Percentiles rank a stretch among this genome's conserved stretches.
phyloP scores from a whole-genome alignment of 164 flowering plant species.

The Annona squamosa region DNA sequence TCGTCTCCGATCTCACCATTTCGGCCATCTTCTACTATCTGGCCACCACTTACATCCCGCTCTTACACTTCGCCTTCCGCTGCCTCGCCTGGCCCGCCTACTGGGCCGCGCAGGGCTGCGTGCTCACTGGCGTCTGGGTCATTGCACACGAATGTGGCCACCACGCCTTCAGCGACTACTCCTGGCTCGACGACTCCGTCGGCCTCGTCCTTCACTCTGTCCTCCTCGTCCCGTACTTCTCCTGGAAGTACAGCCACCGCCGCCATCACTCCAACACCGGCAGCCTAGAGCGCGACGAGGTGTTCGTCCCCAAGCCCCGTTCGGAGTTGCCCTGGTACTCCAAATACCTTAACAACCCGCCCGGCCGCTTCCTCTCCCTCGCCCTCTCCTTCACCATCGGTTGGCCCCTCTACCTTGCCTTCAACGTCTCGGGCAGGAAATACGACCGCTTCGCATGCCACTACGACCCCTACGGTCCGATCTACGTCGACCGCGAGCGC shows the following conservation, averaged over 20 bases:
- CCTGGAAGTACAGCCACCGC: conserved; percentile 87
- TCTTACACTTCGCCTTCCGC: conserved; percentile 40
- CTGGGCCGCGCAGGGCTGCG: conserved; percentile 59
- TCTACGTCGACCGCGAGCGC: conserved; percentile 59
- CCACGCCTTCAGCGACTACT: conserved; percentile 80
- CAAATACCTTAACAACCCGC: conserved; percentile 67
- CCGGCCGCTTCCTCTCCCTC: conserved; percentile 47
- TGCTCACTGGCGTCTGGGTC: conserved; percentile 81
- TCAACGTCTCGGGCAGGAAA: conserved; percentile 71
- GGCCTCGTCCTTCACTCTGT: conserved; percentile 68
- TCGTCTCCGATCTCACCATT: conserved; percentile 46
- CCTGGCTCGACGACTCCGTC: conserved; percentile 79
- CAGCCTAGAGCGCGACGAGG: conserved; percentile 70
- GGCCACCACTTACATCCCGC: conserved; percentile 45
- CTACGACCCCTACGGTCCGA: conserved; percentile 67
- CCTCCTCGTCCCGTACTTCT: conserved; percentile 83
- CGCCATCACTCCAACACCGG: conserved; percentile 89
- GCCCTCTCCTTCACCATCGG: conserved; percentile 50
- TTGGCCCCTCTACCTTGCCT: conserved; percentile 70
- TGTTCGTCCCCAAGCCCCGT: conserved; percentile 72
- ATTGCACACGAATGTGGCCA: conserved; percentile 93
- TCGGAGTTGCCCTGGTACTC: conserved; percentile 41
- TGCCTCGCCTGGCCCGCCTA: conserved; percentile 64
- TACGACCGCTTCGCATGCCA: conserved; percentile 80
- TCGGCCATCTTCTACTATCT: conserved; percentile 40